Base-by-base conservation (phyloP, 2,329 filamentous ascomycete species). In the Fusarium transvaalense region DNA sequence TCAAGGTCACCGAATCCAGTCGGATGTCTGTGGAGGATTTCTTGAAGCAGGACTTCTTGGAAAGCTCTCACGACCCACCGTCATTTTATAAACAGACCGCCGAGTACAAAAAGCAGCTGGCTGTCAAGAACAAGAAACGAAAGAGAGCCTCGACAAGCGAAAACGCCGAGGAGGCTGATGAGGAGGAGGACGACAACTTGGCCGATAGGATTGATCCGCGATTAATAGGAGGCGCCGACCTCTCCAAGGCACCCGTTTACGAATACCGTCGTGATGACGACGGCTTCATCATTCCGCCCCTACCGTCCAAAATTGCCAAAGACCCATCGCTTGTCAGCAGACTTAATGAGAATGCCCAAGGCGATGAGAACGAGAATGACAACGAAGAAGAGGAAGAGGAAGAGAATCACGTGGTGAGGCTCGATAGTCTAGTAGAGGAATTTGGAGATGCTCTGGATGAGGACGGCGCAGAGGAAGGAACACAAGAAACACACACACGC, bases 21-120 rank as follows among this genome's bases (percentile, higher is more conserved):
- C 88, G 89, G 51, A 86, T 98, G 79, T 96, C 93, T 0, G 92
- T 99, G 21, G 91, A 94, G 65, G 91, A 97, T 73, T 97, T 97
- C 74, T 84, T 92, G 47, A 86, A 89, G 66, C 84, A 88, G 51
- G 90, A 91, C 60, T 90, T 92, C 64, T 78, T 94, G 21, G 92
- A 94, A 72, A 89, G 90, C 25, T 83, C 83, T 2, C 90, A 92
- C 67, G 92, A 97, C 71, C 96, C 96, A 1, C 96, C 96, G 0
- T 91, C 93, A 0, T 92, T 96, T 70, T 93, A 92, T 76, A 86
- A 88, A 73, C 85, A 91, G 74, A 82, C 86, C 23, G 82, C 88
- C 58, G 85, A 90, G 74, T 86, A 87, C 76, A 81, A 86, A 73
- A 81, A 84, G 73, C 87, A 81, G 76, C 78, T 80, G 76, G 84